Evolutionary conservation across 192 early-diverging fungal species (phyloP), one percentile per base, ranked within the genome.

Genomic region (Geranomyces variabilis): DNA sequence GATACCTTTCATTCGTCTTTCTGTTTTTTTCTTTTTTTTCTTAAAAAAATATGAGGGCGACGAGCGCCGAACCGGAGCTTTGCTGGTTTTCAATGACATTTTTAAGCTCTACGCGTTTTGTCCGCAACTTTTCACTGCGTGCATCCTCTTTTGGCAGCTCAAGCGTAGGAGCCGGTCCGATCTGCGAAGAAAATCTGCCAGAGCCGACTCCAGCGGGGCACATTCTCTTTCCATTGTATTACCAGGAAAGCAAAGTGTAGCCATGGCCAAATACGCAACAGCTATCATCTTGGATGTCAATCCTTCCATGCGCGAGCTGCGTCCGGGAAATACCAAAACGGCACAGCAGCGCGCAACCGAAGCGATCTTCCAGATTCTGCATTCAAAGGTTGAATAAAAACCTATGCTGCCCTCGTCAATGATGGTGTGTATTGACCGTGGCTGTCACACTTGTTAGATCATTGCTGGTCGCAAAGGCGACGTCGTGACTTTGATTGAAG

Each of bases 381-480:
- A 84, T 59, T 63, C 70, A 55, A 79, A 81, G 69, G 79, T 85
- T 28, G 67, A 6, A 29, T 77, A 46, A 15, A 43, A n/a, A 21
- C 63, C 8, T 19, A 60, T 33, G 58, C 58, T 26, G 31, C 9
- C 24, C 12, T n/a, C 55, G 55, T 12, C 10, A 57, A 21, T 19
- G 24, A 13, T 10, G 36, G 36, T 3, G 5, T 41, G 3, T 10
- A 41, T 41, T 41, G 36, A 33, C 58, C 17, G 6, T 28, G 58
- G 19, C 66, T 44, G 22, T 56, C 24, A 56, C n/a, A 44, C 44
- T 44, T 1, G 15, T 5, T 36, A 92, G 90, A 81, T 92, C 15
- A 78, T 90, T 34, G 75, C 76, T 41, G 84, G 82, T 26, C 70
- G 88, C n/a, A 92, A 92, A 70, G 84, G 81, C 12, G 91, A 92